Conservation (phyloP, 179 eudicot species). For the Beta macrorhiza region DNA sequence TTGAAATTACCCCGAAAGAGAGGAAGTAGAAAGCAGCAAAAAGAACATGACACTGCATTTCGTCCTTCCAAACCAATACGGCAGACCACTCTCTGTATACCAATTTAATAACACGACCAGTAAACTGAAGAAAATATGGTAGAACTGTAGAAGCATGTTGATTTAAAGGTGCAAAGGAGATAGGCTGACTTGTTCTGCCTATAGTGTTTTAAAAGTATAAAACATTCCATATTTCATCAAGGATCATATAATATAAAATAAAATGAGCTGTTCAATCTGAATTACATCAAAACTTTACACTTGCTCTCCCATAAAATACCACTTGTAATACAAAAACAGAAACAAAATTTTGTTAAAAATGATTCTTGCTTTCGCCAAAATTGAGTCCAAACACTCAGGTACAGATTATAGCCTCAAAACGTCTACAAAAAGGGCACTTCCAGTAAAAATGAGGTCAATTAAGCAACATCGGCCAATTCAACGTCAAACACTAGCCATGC, state of each 20-base stretch:
- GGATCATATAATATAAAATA: neutral
- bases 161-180: too few relatives aligned
- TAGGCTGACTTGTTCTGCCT: neutral
- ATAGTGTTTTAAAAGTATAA: neutral
- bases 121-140: too few relatives aligned
- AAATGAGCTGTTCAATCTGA: neutral
- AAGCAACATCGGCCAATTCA: constrained; percentile 49
- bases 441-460: constrained; percentile 1
- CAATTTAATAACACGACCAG: too few relatives aligned
- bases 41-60: too few relatives aligned
- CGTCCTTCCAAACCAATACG: too few relatives aligned
- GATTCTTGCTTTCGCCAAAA: constrained; percentile 17
- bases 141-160: too few relatives aligned
- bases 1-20: too few relatives aligned
- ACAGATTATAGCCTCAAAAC: neutral
- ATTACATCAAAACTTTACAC: constrained; percentile 10
- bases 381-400: neutral
- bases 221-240: neutral
- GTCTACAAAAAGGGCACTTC: neutral
- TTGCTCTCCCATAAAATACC: neutral
- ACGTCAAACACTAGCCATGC: constrained; percentile 79
- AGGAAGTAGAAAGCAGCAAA: too few relatives aligned
- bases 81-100: too few relatives aligned
- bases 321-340: neutral
- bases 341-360: neutral